A percentile compares a stretch with the other conserved stretches of the same genome.
phyloP scores from a whole-genome alignment of 1,284 basidiomycete genomes.

The Pulchroboletus neoregius region DNA sequence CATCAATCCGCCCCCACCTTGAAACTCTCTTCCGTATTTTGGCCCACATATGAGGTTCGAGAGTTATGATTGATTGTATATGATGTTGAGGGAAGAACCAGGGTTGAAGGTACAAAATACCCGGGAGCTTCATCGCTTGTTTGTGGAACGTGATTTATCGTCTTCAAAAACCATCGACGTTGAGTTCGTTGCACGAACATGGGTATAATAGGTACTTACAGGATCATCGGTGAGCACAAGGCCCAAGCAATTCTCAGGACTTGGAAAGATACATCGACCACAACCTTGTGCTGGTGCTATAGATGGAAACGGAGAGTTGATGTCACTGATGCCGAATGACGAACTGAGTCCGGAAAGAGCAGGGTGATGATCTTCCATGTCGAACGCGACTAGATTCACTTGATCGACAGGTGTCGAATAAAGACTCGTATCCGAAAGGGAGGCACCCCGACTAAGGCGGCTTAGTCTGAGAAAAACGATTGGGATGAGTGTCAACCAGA shows the following conservation, averaged over 20 bases:
- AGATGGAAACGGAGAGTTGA: background rate
- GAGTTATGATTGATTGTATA: too few relatives aligned
- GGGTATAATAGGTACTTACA: constrained; percentile 5
- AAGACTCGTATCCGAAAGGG: background rate
- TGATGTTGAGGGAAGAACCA: background rate
- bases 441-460: background rate
- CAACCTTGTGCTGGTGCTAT: too few relatives aligned
- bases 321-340: background rate
- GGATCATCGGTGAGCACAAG: background rate
- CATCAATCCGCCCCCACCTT: constrained; percentile 1
- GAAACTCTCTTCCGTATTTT: background rate
- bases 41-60: background rate
- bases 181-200: background rate
- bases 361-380: background rate
- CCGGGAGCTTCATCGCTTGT: background rate
- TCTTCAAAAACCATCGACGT: constrained; percentile 4
- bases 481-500: background rate
- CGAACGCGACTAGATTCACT: background rate
- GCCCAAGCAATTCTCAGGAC: background rate
- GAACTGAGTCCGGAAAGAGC: background rate
- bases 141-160: background rate
- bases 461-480: background rate
- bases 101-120: background rate
- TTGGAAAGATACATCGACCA: background rate
- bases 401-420: background rate